A percentile compares a stretch with the other conserved stretches of the same genome.
These are phyloP conservation scores for Diaporthe amygdali DNA, from an alignment of 2,329 filamentous ascomycete species.

Conservation along the genomic window DNA sequence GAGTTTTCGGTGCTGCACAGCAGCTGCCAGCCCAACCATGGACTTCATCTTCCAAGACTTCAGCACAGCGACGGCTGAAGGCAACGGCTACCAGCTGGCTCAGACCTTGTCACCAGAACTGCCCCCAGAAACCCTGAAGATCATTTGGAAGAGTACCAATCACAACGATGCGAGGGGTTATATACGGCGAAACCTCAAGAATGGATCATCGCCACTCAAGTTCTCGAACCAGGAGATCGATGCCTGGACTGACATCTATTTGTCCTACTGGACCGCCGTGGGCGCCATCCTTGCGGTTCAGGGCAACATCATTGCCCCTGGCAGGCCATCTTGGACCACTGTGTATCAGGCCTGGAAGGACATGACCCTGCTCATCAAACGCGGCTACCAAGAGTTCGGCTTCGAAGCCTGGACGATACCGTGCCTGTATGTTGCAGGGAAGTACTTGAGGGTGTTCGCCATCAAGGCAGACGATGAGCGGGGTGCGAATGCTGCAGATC, in stretches of 20 bases:
- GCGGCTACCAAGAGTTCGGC: slow-evolving; percentile 77
- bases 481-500: slow-evolving; percentile 43
- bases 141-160: slow-evolving; percentile 76
- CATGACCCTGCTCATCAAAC: slow-evolving; percentile 74
- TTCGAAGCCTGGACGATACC: slow-evolving; percentile 94
- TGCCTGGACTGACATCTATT: slow-evolving; percentile 88
- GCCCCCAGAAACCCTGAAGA: slow-evolving; percentile 66
- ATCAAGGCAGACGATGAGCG: slow-evolving; percentile 85
- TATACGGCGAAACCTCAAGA: slow-evolving; percentile 73
- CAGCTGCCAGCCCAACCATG: slow-evolving; percentile 55
- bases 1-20: neutral
- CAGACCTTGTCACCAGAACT: slow-evolving; percentile 76
- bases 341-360: slow-evolving; percentile 93
- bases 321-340: slow-evolving; percentile 71
- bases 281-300: slow-evolving; percentile 74
- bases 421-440: slow-evolving; percentile 85
- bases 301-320: slow-evolving; percentile 46
- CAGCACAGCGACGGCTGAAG: slow-evolving; percentile 65
- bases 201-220: slow-evolving; percentile 58
- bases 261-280: slow-evolving; percentile 82
- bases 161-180: slow-evolving; percentile 69
- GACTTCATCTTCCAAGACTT: slow-evolving; percentile 77
- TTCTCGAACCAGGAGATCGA: slow-evolving; percentile 71
- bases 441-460: slow-evolving; percentile 85
- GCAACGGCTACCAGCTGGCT: slow-evolving; percentile 76